Evolutionary conservation across 2,329 filamentous ascomycete genomes (phyloP).

Genomic region (Colletotrichum caudatum): DNA sequence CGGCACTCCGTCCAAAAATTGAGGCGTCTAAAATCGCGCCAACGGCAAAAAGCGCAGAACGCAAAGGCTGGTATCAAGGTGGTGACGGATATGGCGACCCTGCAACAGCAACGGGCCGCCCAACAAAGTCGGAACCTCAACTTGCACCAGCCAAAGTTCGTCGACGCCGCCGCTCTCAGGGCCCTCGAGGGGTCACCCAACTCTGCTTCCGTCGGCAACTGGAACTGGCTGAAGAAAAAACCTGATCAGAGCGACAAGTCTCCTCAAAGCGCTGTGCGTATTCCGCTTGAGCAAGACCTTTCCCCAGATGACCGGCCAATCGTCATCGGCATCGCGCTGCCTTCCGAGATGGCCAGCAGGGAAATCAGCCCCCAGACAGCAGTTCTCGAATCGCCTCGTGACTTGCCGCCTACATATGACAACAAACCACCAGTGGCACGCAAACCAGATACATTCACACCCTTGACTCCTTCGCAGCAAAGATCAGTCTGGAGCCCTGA

Average conservation of each 20-base stretch:
- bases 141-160: slow-evolving; percentile 60
- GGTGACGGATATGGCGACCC: slow-evolving; percentile 75
- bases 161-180: slow-evolving; percentile 69
- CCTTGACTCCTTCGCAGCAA: slow-evolving; percentile 51
- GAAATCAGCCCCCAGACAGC: slow-evolving; percentile 64
- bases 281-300: slow-evolving; percentile 59
- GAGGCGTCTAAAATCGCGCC: slow-evolving; percentile 66
- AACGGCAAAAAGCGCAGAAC: slow-evolving; percentile 71
- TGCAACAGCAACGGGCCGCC: slow-evolving; percentile 57
- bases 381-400: slow-evolving; percentile 55
- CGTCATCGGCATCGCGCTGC: slow-evolving; percentile 76
- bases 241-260: slow-evolving; percentile 45
- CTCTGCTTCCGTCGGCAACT: slow-evolving; percentile 67
- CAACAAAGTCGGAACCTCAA: slow-evolving; percentile 48
- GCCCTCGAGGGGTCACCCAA: slow-evolving; percentile 69
- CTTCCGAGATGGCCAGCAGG: slow-evolving; percentile 58
- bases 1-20: slow-evolving; percentile 56
- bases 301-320: slow-evolving; percentile 79
- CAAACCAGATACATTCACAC: slow-evolving; percentile 44
- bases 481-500: slow-evolving; percentile 72
- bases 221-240: slow-evolving; percentile 66
- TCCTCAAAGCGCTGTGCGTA: slow-evolving; percentile 45
- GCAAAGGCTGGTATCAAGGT: slow-evolving; percentile 73
- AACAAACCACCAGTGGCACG: slow-evolving; percentile 31
- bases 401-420: slow-evolving; percentile 42